Conservation (phyloP, 371 early-diverging fungal species). For the Nematocida ironsii region DNA sequence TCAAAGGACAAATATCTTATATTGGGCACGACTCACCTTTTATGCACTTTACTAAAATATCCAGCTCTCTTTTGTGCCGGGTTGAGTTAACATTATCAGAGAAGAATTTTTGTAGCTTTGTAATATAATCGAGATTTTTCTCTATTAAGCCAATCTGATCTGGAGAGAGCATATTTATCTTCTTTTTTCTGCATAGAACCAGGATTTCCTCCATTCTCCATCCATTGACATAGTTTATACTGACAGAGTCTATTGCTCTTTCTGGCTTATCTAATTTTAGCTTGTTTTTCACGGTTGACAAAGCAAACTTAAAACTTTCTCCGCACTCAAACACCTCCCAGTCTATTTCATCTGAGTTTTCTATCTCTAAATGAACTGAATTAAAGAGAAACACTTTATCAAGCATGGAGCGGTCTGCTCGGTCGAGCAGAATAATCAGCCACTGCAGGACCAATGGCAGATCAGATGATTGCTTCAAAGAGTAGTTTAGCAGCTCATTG, state of each 20-base stretch:
- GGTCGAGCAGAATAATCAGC: slow-evolving; percentile 29
- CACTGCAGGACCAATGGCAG: slow-evolving; percentile 30
- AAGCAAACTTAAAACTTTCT: slow-evolving; percentile 33
- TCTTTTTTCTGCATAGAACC: not conserved
- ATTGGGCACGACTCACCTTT: not conserved
- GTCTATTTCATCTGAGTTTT: slow-evolving; percentile 7
- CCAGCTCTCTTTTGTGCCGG: slow-evolving; percentile 12
- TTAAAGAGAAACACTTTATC: slow-evolving; percentile 38
- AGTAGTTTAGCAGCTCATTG: not conserved
- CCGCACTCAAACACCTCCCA: slow-evolving; percentile 43
- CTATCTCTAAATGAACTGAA: not conserved
- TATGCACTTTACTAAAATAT: not conserved
- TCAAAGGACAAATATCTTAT: not conserved
- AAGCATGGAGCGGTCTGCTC: not conserved
- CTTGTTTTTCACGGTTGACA: slow-evolving; percentile 1
- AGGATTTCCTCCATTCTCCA: slow-evolving; percentile 44
- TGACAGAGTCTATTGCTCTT: not conserved
- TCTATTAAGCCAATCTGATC: not conserved
- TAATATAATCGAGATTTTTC: slow-evolving; percentile 20
- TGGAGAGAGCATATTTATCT: not conserved
- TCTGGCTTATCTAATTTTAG: not conserved
- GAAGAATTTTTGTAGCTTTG: slow-evolving; percentile 14
- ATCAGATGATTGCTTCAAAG: not conserved
- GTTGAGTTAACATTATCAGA: not conserved
- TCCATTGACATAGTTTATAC: slow-evolving; percentile 24